Evolutionary conservation across 208 protist species (phyloP).

Genomic region (Angomonas ambiguus): DNA sequence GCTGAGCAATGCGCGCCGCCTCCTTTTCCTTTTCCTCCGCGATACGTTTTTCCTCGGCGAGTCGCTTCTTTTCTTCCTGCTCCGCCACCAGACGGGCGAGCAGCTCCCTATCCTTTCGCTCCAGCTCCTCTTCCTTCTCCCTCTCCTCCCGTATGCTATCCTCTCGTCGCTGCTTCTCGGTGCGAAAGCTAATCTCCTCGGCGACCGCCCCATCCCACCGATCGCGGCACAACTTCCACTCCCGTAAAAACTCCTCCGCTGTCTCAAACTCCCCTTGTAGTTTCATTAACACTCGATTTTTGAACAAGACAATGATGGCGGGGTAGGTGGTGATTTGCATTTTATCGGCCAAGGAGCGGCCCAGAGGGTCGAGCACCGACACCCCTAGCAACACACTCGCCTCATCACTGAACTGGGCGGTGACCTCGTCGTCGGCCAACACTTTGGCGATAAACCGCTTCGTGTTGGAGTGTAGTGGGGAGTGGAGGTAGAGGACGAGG

Average conservation of each 20-base stretch:
- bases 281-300: slow-evolving; percentile 42
- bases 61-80: slow-evolving; percentile 7
- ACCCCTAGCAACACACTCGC: slow-evolving; percentile 50
- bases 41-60: not conserved
- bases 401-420: slow-evolving; percentile 35
- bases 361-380: slow-evolving; percentile 43
- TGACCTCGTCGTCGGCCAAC: slow-evolving; percentile 36
- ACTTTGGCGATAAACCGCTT: slow-evolving; percentile 49
- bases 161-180: slow-evolving; percentile 62
- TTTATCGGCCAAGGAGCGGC: slow-evolving; percentile 40
- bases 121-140: slow-evolving; percentile 33
- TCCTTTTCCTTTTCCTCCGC: slow-evolving; percentile 21
- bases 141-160: slow-evolving; percentile 41
- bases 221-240: slow-evolving; percentile 46
- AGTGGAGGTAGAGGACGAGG: slow-evolving; percentile 79
- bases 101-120: slow-evolving; percentile 48
- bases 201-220: slow-evolving; percentile 59
- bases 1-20: slow-evolving; percentile 9
- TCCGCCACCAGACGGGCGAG: slow-evolving; percentile 26
- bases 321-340: slow-evolving; percentile 58
- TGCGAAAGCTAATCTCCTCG: slow-evolving; percentile 50
- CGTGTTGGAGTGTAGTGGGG: slow-evolving; percentile 68
- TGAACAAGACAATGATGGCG: slow-evolving; percentile 53
- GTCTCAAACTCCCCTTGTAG: slow-evolving; percentile 43
- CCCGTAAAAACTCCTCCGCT: slow-evolving; percentile 34